Percentiles rank a stretch among this genome's conserved stretches.
These are phyloP conservation scores for Prunus yedoensis DNA, from an alignment of 331 rosid genomes.

Conservation along the genomic window DNA sequence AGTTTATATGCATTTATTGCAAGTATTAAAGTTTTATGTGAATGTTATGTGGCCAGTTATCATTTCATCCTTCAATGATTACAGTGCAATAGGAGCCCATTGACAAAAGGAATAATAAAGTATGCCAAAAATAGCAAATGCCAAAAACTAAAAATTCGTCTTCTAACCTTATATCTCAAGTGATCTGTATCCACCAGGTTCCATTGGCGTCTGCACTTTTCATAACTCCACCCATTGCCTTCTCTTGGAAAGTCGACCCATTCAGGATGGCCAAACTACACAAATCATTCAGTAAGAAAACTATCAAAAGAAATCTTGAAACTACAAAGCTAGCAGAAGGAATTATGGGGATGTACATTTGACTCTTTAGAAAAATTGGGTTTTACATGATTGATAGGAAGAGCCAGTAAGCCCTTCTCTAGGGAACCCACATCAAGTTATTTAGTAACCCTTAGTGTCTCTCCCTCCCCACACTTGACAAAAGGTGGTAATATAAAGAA, in stretches of 20 bases:
- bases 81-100: neutral
- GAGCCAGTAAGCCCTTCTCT: neutral
- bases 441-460: neutral
- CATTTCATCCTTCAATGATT: neutral
- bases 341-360: conserved; percentile 1
- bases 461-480: neutral
- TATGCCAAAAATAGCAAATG: neutral
- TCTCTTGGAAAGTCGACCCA: conserved; percentile 99
- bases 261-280: conserved; percentile 98
- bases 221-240: conserved; percentile 97
- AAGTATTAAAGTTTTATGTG: neutral
- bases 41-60: neutral
- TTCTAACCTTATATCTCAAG: conserved; percentile 76
- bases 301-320: conserved; percentile 1
- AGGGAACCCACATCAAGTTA: neutral
- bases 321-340: neutral
- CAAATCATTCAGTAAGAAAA: neutral
- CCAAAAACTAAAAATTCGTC: neutral
- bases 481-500: neutral
- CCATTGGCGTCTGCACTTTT: conserved; percentile 96
- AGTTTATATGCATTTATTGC: neutral
- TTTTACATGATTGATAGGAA: neutral
- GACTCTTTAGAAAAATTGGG: neutral
- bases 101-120: neutral
- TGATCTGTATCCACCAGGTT: conserved; percentile 78